phyloP scores from a whole-genome alignment of 495 filamentous ascomycete species.

The Neurospora sp. region DNA sequence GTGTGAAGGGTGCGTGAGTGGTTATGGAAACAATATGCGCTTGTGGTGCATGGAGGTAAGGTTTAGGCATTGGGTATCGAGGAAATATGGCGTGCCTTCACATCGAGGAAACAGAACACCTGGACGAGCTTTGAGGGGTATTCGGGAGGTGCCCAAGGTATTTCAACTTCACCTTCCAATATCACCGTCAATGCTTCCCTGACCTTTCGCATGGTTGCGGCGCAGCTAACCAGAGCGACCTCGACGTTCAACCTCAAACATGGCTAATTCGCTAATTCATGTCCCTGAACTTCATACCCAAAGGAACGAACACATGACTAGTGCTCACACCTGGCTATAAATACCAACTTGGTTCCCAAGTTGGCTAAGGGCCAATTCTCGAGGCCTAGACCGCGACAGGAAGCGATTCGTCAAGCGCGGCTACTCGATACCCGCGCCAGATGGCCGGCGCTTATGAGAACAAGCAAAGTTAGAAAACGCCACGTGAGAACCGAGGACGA shows the following conservation, averaged over 20 bases:
- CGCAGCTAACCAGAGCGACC: not conserved
- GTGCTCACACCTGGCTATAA: not conserved
- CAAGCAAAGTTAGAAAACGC: not conserved
- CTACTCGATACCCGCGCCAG: not conserved
- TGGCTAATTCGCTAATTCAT: not conserved
- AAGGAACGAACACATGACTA: not conserved
- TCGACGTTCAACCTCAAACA: not conserved
- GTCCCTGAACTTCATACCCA: too few species aligned
- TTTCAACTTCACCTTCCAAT: not conserved
- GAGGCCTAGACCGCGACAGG: not conserved
- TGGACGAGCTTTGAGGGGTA: not conserved
- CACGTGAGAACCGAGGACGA: too few species aligned
- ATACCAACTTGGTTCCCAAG: not conserved
- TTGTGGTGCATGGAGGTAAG: not conserved
- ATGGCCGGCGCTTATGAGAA: not conserved
- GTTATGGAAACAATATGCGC: not conserved
- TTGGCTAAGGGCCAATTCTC: not conserved
- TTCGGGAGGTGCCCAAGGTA: not conserved
- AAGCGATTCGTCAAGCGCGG: not conserved
- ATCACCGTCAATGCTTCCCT: too few species aligned
- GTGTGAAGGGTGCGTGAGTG: not conserved
- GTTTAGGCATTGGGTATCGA: not conserved
- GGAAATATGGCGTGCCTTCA: not conserved
- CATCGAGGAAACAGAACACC: not conserved
- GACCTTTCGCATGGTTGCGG: not conserved